phyloP scores from a whole-genome alignment of 2,329 filamentous ascomycete species.

The Colletotrichum tropicicola region DNA sequence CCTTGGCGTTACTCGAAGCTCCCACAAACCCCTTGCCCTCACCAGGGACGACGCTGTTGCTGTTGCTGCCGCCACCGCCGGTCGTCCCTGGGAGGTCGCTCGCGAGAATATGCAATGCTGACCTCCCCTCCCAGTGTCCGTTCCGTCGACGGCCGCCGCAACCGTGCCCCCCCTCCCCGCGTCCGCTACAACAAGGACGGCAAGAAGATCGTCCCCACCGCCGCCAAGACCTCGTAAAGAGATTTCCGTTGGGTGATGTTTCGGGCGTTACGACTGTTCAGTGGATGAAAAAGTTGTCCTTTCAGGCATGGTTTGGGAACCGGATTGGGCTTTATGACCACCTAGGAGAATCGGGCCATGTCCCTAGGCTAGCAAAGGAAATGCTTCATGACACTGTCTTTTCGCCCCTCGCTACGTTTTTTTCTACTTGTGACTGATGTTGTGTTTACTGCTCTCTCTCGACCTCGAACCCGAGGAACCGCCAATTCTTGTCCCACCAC shows the following conservation, averaged over 20 bases:
- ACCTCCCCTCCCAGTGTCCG: conserved; percentile 78
- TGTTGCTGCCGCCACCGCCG: not conserved
- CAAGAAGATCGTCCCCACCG: conserved; percentile 97
- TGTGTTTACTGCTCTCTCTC: not conserved
- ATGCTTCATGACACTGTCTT: conserved; percentile 30
- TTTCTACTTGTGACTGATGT: not conserved
- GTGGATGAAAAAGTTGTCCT: conserved; percentile 31
- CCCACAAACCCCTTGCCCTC: not conserved
- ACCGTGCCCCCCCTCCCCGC: conserved; percentile 96
- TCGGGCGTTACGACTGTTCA: conserved; percentile 7
- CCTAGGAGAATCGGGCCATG: conserved; percentile 27
- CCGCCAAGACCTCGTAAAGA: conserved; percentile 65
- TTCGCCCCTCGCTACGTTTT: not conserved
- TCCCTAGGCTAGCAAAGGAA: conserved; percentile 31
- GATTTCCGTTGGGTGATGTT: not conserved
- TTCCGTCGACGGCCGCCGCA: conserved; percentile 95
- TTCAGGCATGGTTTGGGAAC: conserved; percentile 31
- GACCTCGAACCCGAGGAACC: conserved; percentile 11
- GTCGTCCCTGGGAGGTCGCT: conserved; percentile 14
- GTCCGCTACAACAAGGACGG: conserved; percentile 99
- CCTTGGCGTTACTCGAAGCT: conserved; percentile 62
- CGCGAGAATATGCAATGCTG: conserved; percentile 39
- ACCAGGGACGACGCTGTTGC: not conserved
- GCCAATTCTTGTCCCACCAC: conserved; percentile 6
- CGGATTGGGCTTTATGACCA: conserved; percentile 29